These are phyloP conservation scores for Mycena epipterygia DNA, from an alignment of 768 basidiomycete genomes.

Conservation along the genomic window DNA sequence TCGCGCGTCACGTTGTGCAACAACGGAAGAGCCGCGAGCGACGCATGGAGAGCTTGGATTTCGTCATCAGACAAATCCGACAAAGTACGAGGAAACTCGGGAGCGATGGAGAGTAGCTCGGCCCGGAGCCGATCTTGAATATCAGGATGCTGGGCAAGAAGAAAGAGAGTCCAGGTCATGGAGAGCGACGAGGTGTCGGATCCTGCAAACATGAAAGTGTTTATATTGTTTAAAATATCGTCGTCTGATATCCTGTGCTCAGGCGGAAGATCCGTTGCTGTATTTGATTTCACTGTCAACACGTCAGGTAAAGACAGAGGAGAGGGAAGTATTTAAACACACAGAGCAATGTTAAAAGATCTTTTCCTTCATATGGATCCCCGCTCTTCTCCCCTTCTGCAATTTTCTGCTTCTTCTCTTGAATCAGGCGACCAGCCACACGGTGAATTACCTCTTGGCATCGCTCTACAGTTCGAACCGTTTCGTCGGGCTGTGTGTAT, in stretches of 20 bases:
- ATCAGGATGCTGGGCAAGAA: constrained; percentile 76
- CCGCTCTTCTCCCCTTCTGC: constrained; percentile 69
- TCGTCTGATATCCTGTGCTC: constrained; percentile 88
- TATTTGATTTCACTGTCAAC: constrained; percentile 83
- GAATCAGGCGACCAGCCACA: constrained; percentile 81
- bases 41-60: constrained; percentile 68
- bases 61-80: constrained; percentile 72
- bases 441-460: constrained; percentile 75
- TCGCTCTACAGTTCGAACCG: constrained; percentile 61
- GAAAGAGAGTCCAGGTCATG: constrained; percentile 86
- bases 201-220: constrained; percentile 92
- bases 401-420: constrained; percentile 84
- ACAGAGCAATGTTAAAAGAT: constrained; percentile 85
- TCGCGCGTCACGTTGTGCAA: constrained; percentile 85
- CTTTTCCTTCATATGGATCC: constrained; percentile 70
- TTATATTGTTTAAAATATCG: constrained; percentile 88
- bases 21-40: constrained; percentile 72
- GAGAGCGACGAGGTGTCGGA: constrained; percentile 89
- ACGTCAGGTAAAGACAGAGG: background rate
- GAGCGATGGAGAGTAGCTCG: constrained; percentile 69
- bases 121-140: constrained; percentile 79
- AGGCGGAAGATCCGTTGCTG: constrained; percentile 74
- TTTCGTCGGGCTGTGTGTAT: constrained; percentile 65
- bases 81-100: constrained; percentile 52
- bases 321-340: constrained; percentile 45